Evolutionary conservation across 805 yeast genomes (phyloP).

Genomic region (Candida golubevii): DNA sequence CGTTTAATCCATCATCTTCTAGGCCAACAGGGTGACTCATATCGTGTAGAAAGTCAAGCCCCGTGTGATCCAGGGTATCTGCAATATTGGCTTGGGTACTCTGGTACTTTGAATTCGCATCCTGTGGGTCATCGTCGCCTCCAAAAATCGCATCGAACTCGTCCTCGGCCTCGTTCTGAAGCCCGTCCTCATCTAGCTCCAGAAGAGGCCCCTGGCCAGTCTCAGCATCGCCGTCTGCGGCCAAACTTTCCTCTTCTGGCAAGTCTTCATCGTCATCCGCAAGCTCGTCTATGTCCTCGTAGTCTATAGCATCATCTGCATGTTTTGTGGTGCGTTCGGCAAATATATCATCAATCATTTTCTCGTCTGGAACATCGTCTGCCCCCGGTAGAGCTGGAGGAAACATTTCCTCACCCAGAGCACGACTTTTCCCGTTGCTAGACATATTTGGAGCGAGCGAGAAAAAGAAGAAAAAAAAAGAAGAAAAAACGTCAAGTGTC

Average conservation of each 20-base stretch:
- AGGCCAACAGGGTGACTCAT: conserved; percentile 12
- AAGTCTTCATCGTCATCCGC: conserved; percentile 71
- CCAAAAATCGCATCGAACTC: conserved; percentile 40
- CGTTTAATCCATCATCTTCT: conserved; percentile 19
- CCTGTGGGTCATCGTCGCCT: conserved; percentile 17
- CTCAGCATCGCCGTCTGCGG: not conserved
- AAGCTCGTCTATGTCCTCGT: conserved; percentile 89
- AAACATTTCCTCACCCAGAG: not conserved
- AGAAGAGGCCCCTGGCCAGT: conserved; percentile 1
- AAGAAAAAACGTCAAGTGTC: too few species aligned
- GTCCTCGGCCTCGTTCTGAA: conserved; percentile 34
- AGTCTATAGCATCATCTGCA: conserved; percentile 90
- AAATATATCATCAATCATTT: conserved; percentile 37
- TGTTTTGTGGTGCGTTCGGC: conserved; percentile 49
- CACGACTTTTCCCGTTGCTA: conserved; percentile 1
- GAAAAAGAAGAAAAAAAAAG: too few species aligned
- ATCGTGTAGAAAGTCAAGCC: conserved; percentile 15
- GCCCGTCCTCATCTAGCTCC: conserved; percentile 17
- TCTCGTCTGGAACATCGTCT: conserved; percentile 33
- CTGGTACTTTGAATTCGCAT: conserved; percentile 15
- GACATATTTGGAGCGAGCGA: conserved; percentile 1
- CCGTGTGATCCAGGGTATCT: conserved; percentile 6
- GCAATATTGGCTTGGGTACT: not conserved
- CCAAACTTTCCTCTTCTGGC: conserved; percentile 12
- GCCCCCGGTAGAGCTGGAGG: conserved; percentile 8